Evolutionary conservation across 2,329 filamentous ascomycete species (phyloP), one percentile per base, ranked within the genome.

Genomic region (Drechslerella coelobrocha): DNA sequence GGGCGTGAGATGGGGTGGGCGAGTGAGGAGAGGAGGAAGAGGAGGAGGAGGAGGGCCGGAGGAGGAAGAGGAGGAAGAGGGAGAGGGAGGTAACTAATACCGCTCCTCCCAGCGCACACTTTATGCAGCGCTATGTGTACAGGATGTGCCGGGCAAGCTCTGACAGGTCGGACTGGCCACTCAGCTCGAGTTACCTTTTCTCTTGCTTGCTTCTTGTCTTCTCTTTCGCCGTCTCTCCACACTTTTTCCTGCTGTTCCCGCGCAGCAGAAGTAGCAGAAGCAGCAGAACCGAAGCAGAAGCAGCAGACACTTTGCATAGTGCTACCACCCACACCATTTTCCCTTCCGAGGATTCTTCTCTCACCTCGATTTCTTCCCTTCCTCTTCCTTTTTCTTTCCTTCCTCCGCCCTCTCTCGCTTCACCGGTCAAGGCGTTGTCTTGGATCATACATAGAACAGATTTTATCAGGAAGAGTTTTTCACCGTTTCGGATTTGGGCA

Each of bases 101-200:
- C 37, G 14, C 51, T 56, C 47, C 63, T 39, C 62, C 48, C 65
- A 69, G 65, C 65, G 55, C 65, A 69, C 65, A 69, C 63, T 52
- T 69, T 69, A 69, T 69, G 65, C 65, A 69, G 65, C 65, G 60
- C 57, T 62, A 69, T 69, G 65, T 69, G 65, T 69, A 69, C 65
- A 69, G 61, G 60, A 50, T 68, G 63, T 68, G 63, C 55, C 54
- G 63, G 48, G 60, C 29, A 69, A 52, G 51, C 62, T 62, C 57
- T 69, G 65, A 69, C 65, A 69, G 65, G 65, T 57, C 56, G 57
- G 65, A 69, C 65, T 34, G 65, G 63, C 65, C 65, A 59, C 43
- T 61, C 63, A 68, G 63, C 63, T 68, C 63, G 51, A 68, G 41
- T 68, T 55, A 55, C 57, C 55, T 55, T 29, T 53, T 53, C 57